Conservation (phyloP, 2,329 filamentous ascomycete species). For the Incumbomyces delicatus region DNA sequence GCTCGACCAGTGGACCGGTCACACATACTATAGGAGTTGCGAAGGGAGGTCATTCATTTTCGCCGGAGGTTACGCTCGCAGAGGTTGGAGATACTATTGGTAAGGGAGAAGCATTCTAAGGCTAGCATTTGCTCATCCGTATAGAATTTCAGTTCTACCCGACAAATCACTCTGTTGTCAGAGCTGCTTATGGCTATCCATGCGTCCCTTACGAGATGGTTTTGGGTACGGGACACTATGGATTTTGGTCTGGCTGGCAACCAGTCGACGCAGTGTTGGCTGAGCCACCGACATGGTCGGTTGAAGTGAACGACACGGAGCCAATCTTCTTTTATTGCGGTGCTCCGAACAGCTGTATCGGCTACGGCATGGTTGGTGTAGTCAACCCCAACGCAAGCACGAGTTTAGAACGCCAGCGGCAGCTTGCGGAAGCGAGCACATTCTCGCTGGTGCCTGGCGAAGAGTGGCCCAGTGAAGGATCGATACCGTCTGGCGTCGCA, state of each 20-base stretch:
- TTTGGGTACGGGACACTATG: constrained; percentile 35
- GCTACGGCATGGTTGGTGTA: constrained; percentile 62
- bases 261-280: constrained; percentile 38
- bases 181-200: constrained; percentile 49
- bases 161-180: constrained; percentile 53
- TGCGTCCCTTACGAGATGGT: constrained; percentile 52
- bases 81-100: constrained; percentile 16
- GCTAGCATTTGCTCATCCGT: neutral
- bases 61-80: constrained; percentile 16
- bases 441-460: constrained; percentile 19
- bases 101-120: neutral
- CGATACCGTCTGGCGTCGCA: neutral
- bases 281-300: constrained; percentile 31
- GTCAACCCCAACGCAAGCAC: constrained; percentile 49
- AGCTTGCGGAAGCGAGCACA: constrained; percentile 12
- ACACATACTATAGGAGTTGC: constrained; percentile 17
- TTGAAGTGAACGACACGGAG: constrained; percentile 49
- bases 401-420: constrained; percentile 14
- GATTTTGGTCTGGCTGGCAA: constrained; percentile 47
- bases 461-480: constrained; percentile 14
- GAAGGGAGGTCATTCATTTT: constrained; percentile 15
- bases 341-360: constrained; percentile 54
- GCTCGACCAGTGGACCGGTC: constrained; percentile 11
- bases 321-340: constrained; percentile 64
- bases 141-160: constrained; percentile 50